These are phyloP conservation scores for Triadica sebifera DNA, from an alignment of 345 rosid genomes.

Conservation along the genomic window DNA sequence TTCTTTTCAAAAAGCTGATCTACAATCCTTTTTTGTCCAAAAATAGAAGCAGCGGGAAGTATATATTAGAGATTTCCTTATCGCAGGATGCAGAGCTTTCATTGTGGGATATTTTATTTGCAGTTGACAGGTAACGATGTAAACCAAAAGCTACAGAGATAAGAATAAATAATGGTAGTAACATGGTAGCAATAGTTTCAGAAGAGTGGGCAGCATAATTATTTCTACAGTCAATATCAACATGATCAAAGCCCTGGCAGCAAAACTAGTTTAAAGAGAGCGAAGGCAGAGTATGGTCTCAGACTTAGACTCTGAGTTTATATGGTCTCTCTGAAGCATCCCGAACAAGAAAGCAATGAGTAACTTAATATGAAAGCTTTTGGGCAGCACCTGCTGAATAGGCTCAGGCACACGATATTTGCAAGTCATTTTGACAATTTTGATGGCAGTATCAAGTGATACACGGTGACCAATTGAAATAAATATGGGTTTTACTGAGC, in stretches of 20 bases:
- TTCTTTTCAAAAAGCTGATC: too few species aligned
- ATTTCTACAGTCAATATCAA: neutral
- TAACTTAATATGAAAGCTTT: neutral
- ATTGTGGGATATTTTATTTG: neutral
- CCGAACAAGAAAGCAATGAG: neutral
- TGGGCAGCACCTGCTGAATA: constrained; percentile 63
- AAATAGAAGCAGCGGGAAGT: neutral
- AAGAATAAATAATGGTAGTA: neutral
- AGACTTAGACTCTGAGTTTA: neutral
- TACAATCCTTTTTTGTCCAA: too few species aligned
- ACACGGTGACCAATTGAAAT: constrained; percentile 78
- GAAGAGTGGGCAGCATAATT: neutral
- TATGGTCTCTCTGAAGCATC: neutral
- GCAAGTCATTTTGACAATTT: constrained; percentile 66
- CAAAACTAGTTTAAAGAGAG: neutral
- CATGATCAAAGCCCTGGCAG: neutral
- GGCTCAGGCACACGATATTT: constrained; percentile 87
- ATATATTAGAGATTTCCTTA: neutral
- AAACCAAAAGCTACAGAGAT: neutral
- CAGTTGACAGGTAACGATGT: neutral
- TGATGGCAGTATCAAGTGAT: constrained; percentile 63
- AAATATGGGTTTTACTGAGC: constrained; percentile 66
- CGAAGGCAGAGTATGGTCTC: neutral
- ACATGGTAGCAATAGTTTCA: neutral
- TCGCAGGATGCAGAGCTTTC: neutral